Conservation (phyloP, 495 filamentous ascomycete species). For the Penicillium arizonense region DNA sequence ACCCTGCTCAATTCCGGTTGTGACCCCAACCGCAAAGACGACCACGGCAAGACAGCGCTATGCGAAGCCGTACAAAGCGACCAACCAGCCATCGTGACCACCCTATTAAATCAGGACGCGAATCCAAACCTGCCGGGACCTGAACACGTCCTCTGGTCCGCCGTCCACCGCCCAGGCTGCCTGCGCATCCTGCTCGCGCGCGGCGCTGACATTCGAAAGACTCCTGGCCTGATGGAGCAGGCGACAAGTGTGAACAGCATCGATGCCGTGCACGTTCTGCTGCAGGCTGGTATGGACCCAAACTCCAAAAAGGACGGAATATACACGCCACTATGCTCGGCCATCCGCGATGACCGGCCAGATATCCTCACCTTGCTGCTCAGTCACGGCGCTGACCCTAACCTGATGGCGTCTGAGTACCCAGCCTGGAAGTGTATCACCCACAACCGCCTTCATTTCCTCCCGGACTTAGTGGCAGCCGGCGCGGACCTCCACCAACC, state of each 20-base stretch:
- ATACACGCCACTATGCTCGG: constrained; percentile 55
- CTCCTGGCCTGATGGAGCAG: constrained; percentile 52
- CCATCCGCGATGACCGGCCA: constrained; percentile 51
- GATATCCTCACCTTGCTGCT: constrained; percentile 53
- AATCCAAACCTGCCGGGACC: constrained; percentile 53
- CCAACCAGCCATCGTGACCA: constrained; percentile 44
- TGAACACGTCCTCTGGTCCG: constrained; percentile 53
- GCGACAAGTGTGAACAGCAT: constrained; percentile 46
- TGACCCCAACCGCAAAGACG: constrained; percentile 51
- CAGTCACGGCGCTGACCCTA: constrained; percentile 50
- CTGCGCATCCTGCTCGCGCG: constrained; percentile 48
- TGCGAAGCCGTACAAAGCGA: constrained; percentile 54
- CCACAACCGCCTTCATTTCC: constrained; percentile 47
- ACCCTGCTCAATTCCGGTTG: constrained; percentile 47
- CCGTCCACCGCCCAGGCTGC: constrained; percentile 50
- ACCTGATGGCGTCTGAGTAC: constrained; percentile 51
- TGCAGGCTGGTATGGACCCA: constrained; percentile 46
- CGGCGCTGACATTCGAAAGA: constrained; percentile 45
- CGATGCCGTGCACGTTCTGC: constrained; percentile 48
- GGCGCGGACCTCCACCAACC: constrained; percentile 49
- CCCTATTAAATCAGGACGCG: constrained; percentile 47
- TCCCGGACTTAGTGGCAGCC: constrained; percentile 46
- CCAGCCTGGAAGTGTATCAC: constrained; percentile 57
- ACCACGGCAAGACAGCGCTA: constrained; percentile 51
- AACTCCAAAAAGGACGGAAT: constrained; percentile 55